Evolutionary conservation across 2,329 filamentous ascomycete genomes (phyloP).

Genomic region (Aspergillus sp.): DNA sequence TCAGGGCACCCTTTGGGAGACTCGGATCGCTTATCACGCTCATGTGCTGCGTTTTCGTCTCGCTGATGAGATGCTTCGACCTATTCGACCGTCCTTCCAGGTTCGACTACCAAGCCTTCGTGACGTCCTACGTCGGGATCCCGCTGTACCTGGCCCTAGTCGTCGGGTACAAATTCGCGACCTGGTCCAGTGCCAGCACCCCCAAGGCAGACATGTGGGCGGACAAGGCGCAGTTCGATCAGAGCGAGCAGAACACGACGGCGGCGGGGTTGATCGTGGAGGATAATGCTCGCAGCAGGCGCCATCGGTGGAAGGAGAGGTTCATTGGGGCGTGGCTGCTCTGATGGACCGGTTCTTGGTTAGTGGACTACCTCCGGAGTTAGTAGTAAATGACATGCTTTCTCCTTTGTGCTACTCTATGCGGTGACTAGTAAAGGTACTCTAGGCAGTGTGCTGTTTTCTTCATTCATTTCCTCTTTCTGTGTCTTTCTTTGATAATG

Average conservation of each 20-base stretch:
- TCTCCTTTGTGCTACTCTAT: no score
- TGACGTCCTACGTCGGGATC: conserved; percentile 67
- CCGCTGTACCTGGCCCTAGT: conserved; percentile 62
- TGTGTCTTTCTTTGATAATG: no score
- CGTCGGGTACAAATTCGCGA: conserved; percentile 54
- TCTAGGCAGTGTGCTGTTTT: no score
- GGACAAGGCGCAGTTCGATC: conserved; percentile 59
- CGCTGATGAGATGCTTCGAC: conserved; percentile 69
- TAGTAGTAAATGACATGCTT: no score
- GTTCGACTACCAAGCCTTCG: conserved; percentile 63
- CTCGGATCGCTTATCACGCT: conserved; percentile 59
- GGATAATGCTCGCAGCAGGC: neutral
- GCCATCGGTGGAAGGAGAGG: conserved; percentile 1
- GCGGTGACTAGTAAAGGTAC: no score
- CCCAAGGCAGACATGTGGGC: conserved; percentile 57
- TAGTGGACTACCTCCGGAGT: no score
- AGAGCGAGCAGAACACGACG: conserved; percentile 49
- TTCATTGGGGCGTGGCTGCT: conserved; percentile 6
- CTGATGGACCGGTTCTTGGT: no score
- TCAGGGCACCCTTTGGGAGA: conserved; percentile 60
- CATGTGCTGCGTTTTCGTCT: conserved; percentile 60
- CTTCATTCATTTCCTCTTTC: no score
- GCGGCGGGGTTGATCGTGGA: neutral
- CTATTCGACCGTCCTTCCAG: conserved; percentile 48
- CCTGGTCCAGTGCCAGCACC: conserved; percentile 46